These are phyloP conservation scores for Novymonas esmeraldas DNA, from an alignment of 208 protist genomes.

Conservation along the genomic window DNA sequence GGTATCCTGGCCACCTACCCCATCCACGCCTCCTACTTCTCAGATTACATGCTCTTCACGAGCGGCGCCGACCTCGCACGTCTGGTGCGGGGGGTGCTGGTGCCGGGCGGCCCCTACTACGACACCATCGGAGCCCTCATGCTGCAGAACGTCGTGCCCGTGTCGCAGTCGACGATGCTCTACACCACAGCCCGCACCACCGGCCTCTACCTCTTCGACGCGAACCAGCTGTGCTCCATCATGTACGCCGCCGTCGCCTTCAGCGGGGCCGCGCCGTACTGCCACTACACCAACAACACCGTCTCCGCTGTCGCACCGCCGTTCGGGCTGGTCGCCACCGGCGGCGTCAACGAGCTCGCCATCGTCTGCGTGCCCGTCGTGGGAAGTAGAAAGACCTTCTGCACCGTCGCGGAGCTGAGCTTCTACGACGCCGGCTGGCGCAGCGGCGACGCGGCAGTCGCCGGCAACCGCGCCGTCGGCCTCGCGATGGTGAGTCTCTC, in stretches of 20 bases:
- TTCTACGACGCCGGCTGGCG: conserved; percentile 14
- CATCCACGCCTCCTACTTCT: conserved; percentile 53
- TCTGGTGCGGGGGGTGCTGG: conserved; percentile 29
- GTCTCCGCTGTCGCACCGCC: conserved; percentile 5
- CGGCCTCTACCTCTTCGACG: conserved; percentile 34
- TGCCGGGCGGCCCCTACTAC: conserved; percentile 36
- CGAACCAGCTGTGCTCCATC: conserved; percentile 21
- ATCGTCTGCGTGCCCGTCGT: conserved; percentile 34
- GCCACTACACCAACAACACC: conserved; percentile 14
- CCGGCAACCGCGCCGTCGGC: conserved; percentile 7
- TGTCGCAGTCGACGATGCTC: not conserved
- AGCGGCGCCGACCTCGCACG: conserved; percentile 40
- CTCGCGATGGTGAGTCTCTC: conserved; percentile 24
- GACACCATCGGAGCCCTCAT: conserved; percentile 18
- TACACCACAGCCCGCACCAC: conserved; percentile 24
- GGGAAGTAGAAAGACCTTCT: conserved; percentile 5
- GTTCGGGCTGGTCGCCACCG: conserved; percentile 34
- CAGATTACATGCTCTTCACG: conserved; percentile 73
- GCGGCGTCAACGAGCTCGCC: conserved; percentile 36
- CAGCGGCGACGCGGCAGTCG: not conserved
- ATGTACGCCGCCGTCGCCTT: not conserved
- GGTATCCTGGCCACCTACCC: conserved; percentile 11
- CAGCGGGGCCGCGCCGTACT: conserved; percentile 7
- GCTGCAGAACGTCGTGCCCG: conserved; percentile 8
- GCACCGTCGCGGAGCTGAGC: conserved; percentile 18